Percentiles rank a stretch among this genome's conserved stretches.
phyloP scores from a whole-genome alignment of 257 asterid species.

The Anisodus tanguticus region DNA sequence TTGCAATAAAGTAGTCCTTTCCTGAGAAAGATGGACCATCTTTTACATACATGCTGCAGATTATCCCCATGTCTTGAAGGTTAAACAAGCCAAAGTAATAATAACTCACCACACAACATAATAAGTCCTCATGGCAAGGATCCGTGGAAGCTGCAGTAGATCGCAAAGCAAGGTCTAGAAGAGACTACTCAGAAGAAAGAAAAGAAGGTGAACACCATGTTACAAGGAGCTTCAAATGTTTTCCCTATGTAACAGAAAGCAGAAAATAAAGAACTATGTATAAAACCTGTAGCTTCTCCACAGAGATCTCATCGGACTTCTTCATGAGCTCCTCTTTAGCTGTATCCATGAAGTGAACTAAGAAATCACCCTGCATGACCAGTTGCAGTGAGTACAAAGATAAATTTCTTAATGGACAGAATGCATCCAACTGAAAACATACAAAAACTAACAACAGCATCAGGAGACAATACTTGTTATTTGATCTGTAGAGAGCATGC shows the following conservation, averaged over 20 bases:
- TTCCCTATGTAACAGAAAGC: not conserved
- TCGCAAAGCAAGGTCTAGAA: constrained; percentile 94
- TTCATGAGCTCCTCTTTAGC: constrained; percentile 89
- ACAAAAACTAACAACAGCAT: not conserved
- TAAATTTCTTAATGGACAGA: constrained; percentile 24
- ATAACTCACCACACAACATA: constrained; percentile 85
- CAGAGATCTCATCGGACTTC: constrained; percentile 88
- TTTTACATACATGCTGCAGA: constrained; percentile 9
- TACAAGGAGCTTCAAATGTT: not conserved
- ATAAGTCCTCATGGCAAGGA: constrained; percentile 86
- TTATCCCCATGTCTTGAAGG: not conserved
- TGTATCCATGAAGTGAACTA: constrained; percentile 96
- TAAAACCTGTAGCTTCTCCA: constrained; percentile 88
- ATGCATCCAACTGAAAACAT: constrained; percentile 27
- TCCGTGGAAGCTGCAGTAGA: constrained; percentile 93
- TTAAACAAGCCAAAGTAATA: constrained; percentile 23
- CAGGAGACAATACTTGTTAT: not conserved
- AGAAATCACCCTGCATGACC: constrained; percentile 84
- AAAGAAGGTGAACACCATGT: not conserved
- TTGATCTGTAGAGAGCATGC: not conserved
- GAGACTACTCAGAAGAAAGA: constrained; percentile 60
- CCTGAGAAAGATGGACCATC: constrained; percentile 50
- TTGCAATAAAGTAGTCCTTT: constrained; percentile 59
- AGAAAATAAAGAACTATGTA: constrained; percentile 23
- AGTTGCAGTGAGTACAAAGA: constrained; percentile 15